Percentiles rank a stretch among this genome's conserved stretches.
phyloP scores from a whole-genome alignment of 441 rosid species.

The Syzygium malaccense region DNA sequence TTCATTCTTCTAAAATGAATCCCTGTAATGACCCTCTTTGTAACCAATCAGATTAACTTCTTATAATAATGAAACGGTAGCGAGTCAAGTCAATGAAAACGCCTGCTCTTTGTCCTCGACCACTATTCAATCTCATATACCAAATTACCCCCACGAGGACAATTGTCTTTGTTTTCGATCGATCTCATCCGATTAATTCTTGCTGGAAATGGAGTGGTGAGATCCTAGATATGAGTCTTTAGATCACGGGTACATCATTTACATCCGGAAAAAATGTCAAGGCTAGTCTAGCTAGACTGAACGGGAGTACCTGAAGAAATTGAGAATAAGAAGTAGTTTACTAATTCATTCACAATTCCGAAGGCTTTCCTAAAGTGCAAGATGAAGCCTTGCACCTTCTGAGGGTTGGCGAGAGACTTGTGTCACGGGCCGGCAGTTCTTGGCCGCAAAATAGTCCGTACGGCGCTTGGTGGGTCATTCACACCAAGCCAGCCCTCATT shows the following conservation, averaged over 20 bases:
- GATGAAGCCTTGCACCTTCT: no score
- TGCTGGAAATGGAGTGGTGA: slow-evolving; percentile 14
- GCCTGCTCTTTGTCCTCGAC: not conserved
- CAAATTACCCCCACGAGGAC: not conserved
- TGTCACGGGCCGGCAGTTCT: no score
- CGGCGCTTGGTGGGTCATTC: no score
- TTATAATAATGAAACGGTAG: not conserved
- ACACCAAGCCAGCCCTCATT: no score
- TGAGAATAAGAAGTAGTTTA: no score
- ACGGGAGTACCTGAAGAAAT: no score
- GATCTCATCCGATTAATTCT: no score
- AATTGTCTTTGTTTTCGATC: not conserved
- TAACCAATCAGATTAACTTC: not conserved
- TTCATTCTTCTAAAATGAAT: not conserved
- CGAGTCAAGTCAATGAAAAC: not conserved
- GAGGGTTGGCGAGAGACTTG: no score
- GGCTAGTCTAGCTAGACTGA: not conserved
- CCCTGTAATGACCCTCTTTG: not conserved
- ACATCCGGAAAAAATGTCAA: not conserved
- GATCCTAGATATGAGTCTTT: slow-evolving; percentile 32
- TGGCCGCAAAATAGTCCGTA: no score
- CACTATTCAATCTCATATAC: not conserved
- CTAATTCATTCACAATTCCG: no score
- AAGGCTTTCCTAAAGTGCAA: no score
- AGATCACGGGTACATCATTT: not conserved